Evolutionary conservation across 2,329 filamentous ascomycete species (phyloP).

Genomic region (Aspergillus hortae): DNA sequence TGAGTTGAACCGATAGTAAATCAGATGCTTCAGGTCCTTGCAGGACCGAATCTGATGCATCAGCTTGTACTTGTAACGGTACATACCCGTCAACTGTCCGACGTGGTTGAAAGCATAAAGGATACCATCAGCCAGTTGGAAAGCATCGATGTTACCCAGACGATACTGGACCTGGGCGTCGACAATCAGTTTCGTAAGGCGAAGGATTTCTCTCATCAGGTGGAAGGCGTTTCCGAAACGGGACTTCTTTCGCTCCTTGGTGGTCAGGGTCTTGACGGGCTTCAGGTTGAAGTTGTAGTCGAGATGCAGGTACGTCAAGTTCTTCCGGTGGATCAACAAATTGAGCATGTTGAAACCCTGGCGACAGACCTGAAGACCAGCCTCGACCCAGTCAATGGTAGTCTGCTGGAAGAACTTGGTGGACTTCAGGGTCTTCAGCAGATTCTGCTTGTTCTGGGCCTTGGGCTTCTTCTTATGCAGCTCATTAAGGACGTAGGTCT

Average conservation of each 20-base stretch:
- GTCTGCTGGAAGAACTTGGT: slow-evolving; percentile 99
- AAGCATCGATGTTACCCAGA: slow-evolving; percentile 95
- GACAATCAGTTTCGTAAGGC: slow-evolving; percentile 94
- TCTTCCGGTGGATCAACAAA: slow-evolving; percentile 94
- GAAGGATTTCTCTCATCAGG: slow-evolving; percentile 94
- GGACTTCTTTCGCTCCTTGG: slow-evolving; percentile 98
- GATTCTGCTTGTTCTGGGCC: slow-evolving; percentile 88
- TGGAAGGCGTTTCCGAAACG: slow-evolving; percentile 99
- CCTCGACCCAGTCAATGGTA: slow-evolving; percentile 98
- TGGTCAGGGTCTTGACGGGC: slow-evolving; percentile 96
- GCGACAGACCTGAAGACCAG: slow-evolving; percentile 93
- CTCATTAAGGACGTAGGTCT: slow-evolving; percentile 94
- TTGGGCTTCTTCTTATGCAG: slow-evolving; percentile 94
- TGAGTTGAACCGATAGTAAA: slow-evolving; percentile 98
- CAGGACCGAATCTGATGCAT: slow-evolving; percentile 99
- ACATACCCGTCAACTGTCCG: slow-evolving; percentile 97
- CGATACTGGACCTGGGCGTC: slow-evolving; percentile 98
- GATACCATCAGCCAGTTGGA: slow-evolving; percentile 96
- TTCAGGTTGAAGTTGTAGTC: slow-evolving; percentile 99
- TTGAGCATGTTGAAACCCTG: slow-evolving; percentile 99
- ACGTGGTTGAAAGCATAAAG: slow-evolving; percentile 99
- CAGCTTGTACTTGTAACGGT: slow-evolving; percentile 99
- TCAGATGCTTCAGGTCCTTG: slow-evolving; percentile 98
- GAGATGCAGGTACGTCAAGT: slow-evolving; percentile 94
- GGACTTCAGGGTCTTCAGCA: slow-evolving; percentile 83